phyloP scores from a whole-genome alignment of 2,329 filamentous ascomycete genomes.

The Amesomyces nigricolor region DNA sequence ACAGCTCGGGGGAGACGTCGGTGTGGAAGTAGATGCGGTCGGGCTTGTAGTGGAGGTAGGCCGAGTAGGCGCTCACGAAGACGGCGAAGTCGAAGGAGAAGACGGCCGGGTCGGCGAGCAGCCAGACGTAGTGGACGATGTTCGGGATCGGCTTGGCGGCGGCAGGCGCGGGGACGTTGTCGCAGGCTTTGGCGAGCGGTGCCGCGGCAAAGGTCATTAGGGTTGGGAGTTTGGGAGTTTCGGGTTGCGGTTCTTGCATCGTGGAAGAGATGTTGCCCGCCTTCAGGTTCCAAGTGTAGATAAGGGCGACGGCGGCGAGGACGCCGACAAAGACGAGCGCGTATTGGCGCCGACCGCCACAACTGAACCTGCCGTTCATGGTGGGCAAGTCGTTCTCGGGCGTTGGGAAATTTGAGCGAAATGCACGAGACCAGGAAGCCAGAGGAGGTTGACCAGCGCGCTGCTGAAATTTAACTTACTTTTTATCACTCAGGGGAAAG shows the following conservation, averaged over 20 bases:
- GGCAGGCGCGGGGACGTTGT: not conserved
- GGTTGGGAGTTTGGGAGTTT: not conserved
- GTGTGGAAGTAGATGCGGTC: slow-evolving; percentile 28
- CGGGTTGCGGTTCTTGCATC: not conserved
- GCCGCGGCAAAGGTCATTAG: not conserved
- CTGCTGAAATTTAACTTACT: too few relatives aligned
- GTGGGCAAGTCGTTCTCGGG: too few relatives aligned
- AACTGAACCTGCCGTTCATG: not conserved
- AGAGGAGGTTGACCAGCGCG: too few relatives aligned
- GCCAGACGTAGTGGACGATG: slow-evolving; percentile 28
- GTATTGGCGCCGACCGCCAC: slow-evolving; percentile 2
- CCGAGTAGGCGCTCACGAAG: slow-evolving; percentile 27
- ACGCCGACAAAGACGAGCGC: not conserved
- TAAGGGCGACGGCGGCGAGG: not conserved
- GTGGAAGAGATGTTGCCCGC: not conserved
- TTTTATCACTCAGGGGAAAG: too few relatives aligned
- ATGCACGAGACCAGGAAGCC: too few relatives aligned
- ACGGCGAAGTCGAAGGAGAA: slow-evolving; percentile 24
- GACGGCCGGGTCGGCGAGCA: slow-evolving; percentile 19
- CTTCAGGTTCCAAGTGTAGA: not conserved
- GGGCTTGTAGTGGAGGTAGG: slow-evolving; percentile 22
- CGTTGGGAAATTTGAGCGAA: too few relatives aligned
- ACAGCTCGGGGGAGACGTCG: slow-evolving; percentile 19
- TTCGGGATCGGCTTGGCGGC: slow-evolving; percentile 15
- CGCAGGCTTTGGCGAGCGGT: slow-evolving; percentile 10